phyloP scores from a whole-genome alignment of 2,329 filamentous ascomycete species.

The Nemania bipapillata region DNA sequence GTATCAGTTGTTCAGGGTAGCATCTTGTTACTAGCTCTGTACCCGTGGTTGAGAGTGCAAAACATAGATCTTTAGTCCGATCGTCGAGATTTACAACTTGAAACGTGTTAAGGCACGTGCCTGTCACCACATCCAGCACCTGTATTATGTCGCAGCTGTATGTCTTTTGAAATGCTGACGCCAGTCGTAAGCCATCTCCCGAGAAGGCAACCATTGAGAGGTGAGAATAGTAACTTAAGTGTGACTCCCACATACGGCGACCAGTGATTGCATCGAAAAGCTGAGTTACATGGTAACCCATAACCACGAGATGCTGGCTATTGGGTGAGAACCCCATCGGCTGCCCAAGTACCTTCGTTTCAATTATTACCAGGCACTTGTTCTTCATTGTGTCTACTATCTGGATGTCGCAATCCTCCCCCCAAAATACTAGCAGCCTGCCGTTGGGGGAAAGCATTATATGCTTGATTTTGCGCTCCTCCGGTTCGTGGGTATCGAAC shows the following conservation, averaged over 20 bases:
- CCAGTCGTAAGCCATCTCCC: no score
- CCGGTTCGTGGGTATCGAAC: not conserved
- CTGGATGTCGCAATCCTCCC: not conserved
- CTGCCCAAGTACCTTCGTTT: not conserved
- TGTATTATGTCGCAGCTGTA: not conserved
- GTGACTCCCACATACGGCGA: not conserved
- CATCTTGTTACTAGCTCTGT: not conserved
- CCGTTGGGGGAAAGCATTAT: not conserved
- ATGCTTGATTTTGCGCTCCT: not conserved
- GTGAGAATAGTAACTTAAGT: no score
- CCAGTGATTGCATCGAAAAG: conserved; percentile 1
- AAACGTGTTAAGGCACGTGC: not conserved
- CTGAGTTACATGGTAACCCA: not conserved
- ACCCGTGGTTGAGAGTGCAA: not conserved
- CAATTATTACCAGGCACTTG: not conserved
- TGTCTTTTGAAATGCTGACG: not conserved
- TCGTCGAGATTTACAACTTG: not conserved
- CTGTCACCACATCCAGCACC: not conserved
- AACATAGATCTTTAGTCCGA: no score
- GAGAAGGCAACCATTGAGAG: no score
- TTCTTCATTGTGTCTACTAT: not conserved
- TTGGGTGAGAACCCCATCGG: not conserved
- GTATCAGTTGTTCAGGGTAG: not conserved
- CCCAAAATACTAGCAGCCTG: not conserved
- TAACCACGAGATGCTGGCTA: not conserved